These are phyloP conservation scores for Platanthera zijinensis DNA, from an alignment of 106 monocot species.

Conservation along the genomic window DNA sequence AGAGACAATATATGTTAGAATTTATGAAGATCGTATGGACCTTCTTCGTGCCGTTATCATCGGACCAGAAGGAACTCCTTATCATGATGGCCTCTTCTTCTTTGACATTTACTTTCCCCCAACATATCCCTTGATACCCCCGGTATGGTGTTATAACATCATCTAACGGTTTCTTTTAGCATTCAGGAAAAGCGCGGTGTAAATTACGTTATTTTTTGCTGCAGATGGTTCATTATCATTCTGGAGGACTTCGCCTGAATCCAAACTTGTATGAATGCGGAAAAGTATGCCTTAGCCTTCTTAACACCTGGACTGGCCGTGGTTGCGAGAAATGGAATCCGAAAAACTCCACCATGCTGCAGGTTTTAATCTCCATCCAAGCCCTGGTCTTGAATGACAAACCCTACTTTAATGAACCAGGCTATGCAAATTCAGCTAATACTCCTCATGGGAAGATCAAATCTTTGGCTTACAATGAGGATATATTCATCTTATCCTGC, in stretches of 20 bases:
- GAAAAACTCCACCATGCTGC: slow-evolving; percentile 42
- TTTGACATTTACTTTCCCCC: slow-evolving; percentile 35
- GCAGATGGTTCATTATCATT: slow-evolving; percentile 41
- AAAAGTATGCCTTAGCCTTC: slow-evolving; percentile 52
- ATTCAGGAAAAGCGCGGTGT: background rate
- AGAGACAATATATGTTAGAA: slow-evolving; percentile 39
- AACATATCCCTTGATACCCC: slow-evolving; percentile 25
- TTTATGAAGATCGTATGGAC: slow-evolving; percentile 47
- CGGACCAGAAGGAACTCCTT: slow-evolving; percentile 39
- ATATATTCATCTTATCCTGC: slow-evolving; percentile 34
- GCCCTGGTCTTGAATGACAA: slow-evolving; percentile 46
- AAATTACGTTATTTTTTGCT: background rate
- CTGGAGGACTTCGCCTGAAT: slow-evolving; percentile 43
- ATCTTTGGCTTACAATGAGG: slow-evolving; percentile 35
- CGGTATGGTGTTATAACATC: slow-evolving; percentile 17
- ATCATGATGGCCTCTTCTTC: slow-evolving; percentile 44
- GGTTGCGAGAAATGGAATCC: slow-evolving; percentile 41
- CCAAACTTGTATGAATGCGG: slow-evolving; percentile 49
- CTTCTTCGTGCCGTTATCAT: slow-evolving; percentile 35
- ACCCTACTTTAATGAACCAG: slow-evolving; percentile 56
- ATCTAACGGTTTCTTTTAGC: background rate
- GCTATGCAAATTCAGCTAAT: slow-evolving; percentile 23
- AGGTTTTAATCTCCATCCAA: slow-evolving; percentile 51
- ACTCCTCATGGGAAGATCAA: slow-evolving; percentile 19
- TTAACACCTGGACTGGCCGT: slow-evolving; percentile 42